Evolutionary conservation across 2,329 filamentous ascomycete species (phyloP).

Genomic region (Aspergillus piperis): DNA sequence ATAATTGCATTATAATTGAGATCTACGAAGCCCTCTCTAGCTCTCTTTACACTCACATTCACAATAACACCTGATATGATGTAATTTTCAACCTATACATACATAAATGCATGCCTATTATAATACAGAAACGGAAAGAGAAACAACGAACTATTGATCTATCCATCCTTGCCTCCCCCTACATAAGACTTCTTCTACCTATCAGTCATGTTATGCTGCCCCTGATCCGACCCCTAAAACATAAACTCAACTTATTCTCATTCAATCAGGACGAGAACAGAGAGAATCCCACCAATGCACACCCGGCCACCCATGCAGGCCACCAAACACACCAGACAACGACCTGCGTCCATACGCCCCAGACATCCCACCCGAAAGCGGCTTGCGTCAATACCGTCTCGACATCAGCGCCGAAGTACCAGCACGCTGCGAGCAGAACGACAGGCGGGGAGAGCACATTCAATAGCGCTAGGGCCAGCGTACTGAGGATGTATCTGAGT

Average conservation of each 20-base stretch:
- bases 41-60: neutral
- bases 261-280: constrained; percentile 26
- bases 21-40: constrained; percentile 8
- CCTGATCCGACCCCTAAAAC: no score
- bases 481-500: constrained; percentile 25
- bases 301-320: constrained; percentile 79
- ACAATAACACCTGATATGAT: no score
- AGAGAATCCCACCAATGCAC: constrained; percentile 37
- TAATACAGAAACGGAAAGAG: neutral
- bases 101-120: neutral
- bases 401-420: constrained; percentile 53
- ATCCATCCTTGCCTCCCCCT: neutral
- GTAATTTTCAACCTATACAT: no score
- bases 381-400: constrained; percentile 67
- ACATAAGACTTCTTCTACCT: no score
- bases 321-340: constrained; percentile 96
- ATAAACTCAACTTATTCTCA: neutral
- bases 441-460: constrained; percentile 63
- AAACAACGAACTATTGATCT: neutral
- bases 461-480: constrained; percentile 55
- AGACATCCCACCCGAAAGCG: constrained; percentile 85
- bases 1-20: constrained; percentile 16
- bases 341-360: constrained; percentile 84
- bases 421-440: constrained; percentile 53
- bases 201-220: no score